Percentiles rank a stretch among this genome's conserved stretches.
Evolutionary conservation across 2,329 filamentous ascomycete genomes (phyloP).

Genomic region (Geoglossum cookeanum): DNA sequence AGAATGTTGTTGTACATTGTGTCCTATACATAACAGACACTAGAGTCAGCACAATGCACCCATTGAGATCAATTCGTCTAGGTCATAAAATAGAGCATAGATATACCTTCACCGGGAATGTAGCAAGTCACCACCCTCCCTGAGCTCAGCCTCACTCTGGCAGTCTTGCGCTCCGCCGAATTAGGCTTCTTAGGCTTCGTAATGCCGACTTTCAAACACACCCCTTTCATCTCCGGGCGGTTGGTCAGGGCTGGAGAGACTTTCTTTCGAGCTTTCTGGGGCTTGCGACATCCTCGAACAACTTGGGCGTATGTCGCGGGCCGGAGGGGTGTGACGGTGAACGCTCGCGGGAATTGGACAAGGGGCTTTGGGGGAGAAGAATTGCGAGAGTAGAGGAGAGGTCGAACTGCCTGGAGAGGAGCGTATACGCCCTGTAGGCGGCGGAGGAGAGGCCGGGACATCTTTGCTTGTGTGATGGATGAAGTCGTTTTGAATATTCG

Average conservation of each 20-base stretch:
- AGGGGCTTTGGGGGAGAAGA: neutral
- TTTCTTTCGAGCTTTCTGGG: conserved; percentile 65
- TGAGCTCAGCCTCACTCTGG: conserved; percentile 71
- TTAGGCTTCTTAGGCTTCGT: conserved; percentile 98
- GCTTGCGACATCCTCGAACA: conserved; percentile 50
- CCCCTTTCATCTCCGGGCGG: conserved; percentile 77
- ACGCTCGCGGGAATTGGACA: neutral
- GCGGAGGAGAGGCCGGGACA: neutral
- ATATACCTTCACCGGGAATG: conserved; percentile 73
- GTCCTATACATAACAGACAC: conserved; percentile 29
- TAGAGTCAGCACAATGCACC: neutral
- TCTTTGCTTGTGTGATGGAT: neutral
- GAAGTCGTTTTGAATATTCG: neutral
- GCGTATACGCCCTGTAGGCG: neutral
- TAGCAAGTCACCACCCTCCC: conserved; percentile 81
- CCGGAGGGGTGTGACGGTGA: neutral
- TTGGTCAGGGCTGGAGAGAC: conserved; percentile 67
- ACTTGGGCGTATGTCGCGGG: conserved; percentile 31
- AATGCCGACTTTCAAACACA: conserved; percentile 84
- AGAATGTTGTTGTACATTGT: conserved; percentile 97
- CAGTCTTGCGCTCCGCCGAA: conserved; percentile 90
- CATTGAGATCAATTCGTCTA: neutral
- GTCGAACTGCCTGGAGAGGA: neutral
- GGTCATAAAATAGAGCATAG: neutral
- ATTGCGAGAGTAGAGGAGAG: neutral